Percentiles rank a stretch among this genome's conserved stretches.
phyloP scores from a whole-genome alignment of 2,329 filamentous ascomycete genomes.

The Nemania sp. region DNA sequence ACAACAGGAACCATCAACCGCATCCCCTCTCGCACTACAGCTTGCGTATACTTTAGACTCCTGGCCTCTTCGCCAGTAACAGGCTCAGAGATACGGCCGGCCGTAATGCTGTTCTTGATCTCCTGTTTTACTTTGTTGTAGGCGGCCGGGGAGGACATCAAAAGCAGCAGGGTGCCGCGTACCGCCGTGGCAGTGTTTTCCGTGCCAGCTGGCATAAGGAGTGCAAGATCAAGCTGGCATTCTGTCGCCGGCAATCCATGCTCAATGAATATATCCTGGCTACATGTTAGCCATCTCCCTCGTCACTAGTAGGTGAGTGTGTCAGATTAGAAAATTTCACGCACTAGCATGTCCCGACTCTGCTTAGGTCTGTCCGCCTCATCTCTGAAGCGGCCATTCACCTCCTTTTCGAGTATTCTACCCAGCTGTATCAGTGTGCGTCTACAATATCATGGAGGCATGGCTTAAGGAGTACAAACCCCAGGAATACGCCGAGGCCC shows the following conservation, averaged over 20 bases:
- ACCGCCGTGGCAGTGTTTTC: slow-evolving; percentile 27
- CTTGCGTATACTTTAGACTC: slow-evolving; percentile 22
- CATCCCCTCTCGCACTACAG: slow-evolving; percentile 17
- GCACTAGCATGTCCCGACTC: slow-evolving; percentile 10
- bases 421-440: background rate
- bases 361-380: background rate
- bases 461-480: slow-evolving; percentile 13
- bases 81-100: slow-evolving; percentile 25
- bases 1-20: slow-evolving; percentile 16
- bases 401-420: slow-evolving; percentile 18
- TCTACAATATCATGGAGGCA: background rate
- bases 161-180: slow-evolving; percentile 22
- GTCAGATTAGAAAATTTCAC: background rate
- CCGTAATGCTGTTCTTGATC: slow-evolving; percentile 17
- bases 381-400: slow-evolving; percentile 3
- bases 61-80: slow-evolving; percentile 27
- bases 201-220: slow-evolving; percentile 24
- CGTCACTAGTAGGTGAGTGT: background rate
- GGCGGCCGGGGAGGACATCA: slow-evolving; percentile 25
- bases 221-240: slow-evolving; percentile 19
- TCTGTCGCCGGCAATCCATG: slow-evolving; percentile 8
- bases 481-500: slow-evolving; percentile 30
- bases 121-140: slow-evolving; percentile 27
- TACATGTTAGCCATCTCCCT: background rate
- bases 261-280: slow-evolving; percentile 14